Base-by-base conservation (phyloP, 345 rosid genomes). In the Physaria fendleri region DNA sequence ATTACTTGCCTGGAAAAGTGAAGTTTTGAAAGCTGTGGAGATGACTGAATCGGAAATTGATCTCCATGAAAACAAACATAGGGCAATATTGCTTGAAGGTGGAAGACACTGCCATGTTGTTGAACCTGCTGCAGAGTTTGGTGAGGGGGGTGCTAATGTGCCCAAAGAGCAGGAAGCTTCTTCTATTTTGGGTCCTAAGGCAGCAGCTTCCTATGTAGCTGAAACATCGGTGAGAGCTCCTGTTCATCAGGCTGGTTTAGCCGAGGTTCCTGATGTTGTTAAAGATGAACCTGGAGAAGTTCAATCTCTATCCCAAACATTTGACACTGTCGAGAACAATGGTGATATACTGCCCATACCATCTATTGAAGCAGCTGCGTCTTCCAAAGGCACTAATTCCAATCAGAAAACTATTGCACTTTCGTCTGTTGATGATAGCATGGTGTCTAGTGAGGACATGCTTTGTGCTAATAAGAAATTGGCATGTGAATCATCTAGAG, bases 31-130 rank as follows among this genome's bases (percentile, higher is more conserved):
- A 77, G 79, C 72, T 15, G 47, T 94, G 72, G 96, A 85, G 78
- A 60, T 61, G 69, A 84, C 87, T 0, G 99, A 94, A 58, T 76
- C 83, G 30, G 93, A 94, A 79, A 87, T 94, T 75, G 99, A 90
- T 68, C 79, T 68, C 1, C 90, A 82, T 63, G 99, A 90, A 74
- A 87, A 62, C 72, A 88, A 90, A 65, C 81, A 79, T 0, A 81
- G 76, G 82, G 56, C 56, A 2, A 66, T 87, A 73, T 71, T 71
- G 71, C 76, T 56, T 52, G 78, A 71, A 47, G 57, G 65, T 62
- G 71, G 82, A 53, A 74, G 59, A 50, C 59, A 65, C 23, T 30
- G 33, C 29, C 66, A 59, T 17, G 40, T 43, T 62, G 60, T 34
- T 16, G 80, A 53, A 49, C 63, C 45, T 45, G 27, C 47, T 50